Evolutionary conservation across 2,329 filamentous ascomycete species (phyloP).

Genomic region (Colletotrichum orbiculare): DNA sequence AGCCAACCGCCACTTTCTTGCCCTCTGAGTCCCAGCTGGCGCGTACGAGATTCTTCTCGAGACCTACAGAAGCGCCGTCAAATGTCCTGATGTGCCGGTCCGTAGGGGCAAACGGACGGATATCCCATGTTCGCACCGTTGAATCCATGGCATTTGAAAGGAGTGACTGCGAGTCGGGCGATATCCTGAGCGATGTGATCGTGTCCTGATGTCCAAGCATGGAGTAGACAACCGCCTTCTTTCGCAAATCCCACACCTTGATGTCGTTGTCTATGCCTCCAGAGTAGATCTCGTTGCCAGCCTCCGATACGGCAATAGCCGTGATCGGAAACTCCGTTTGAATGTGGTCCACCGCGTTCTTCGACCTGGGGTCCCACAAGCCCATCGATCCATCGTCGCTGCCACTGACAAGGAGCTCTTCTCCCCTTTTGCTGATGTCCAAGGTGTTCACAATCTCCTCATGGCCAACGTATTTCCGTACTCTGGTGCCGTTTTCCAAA

Average conservation of each 20-base stretch:
- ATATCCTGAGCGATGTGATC: constrained; percentile 89
- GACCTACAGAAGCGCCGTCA: constrained; percentile 86
- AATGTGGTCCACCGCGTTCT: constrained; percentile 87
- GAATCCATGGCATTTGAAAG: constrained; percentile 95
- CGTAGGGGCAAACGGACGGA: constrained; percentile 90
- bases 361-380: constrained; percentile 94
- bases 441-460: constrained; percentile 96
- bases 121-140: constrained; percentile 94
- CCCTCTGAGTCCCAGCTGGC: constrained; percentile 91
- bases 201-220: constrained; percentile 93
- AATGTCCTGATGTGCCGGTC: constrained; percentile 88
- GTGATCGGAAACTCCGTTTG: constrained; percentile 94
- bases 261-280: constrained; percentile 98
- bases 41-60: constrained; percentile 91
- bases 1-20: constrained; percentile 87
- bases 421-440: constrained; percentile 88
- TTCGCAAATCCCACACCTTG: constrained; percentile 95
- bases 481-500: constrained; percentile 88
- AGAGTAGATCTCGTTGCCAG: constrained; percentile 94
- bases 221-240: constrained; percentile 87
- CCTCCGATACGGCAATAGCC: constrained; percentile 89
- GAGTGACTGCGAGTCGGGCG: constrained; percentile 89
- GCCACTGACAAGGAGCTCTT: constrained; percentile 89
- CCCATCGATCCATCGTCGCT: constrained; percentile 95
- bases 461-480: constrained; percentile 91